A percentile compares a stretch with the other conserved stretches of the same genome.
Conservation (phyloP, 169 alveolate species). For the Cryptosporidium muris region DNA sequence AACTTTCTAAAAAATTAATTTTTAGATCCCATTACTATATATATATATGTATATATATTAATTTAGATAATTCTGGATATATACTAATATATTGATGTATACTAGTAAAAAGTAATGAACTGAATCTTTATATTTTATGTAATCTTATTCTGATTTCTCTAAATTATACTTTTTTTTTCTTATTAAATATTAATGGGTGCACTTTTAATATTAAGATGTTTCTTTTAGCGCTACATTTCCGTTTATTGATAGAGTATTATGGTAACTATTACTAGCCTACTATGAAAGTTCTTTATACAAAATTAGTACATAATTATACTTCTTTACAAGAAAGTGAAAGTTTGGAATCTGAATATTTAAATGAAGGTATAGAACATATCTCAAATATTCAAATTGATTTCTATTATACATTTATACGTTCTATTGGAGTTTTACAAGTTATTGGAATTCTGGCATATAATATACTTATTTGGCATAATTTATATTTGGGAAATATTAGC, state of each 20-base stretch:
- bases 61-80: background rate
- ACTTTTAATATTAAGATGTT: background rate
- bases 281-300: slow-evolving; percentile 49
- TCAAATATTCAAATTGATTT: slow-evolving; percentile 32
- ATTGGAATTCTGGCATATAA: slow-evolving; percentile 44
- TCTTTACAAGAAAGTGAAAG: slow-evolving; percentile 39
- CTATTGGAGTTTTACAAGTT: slow-evolving; percentile 59
- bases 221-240: too few species aligned
- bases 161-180: background rate
- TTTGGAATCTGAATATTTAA: slow-evolving; percentile 35
- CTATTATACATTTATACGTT: slow-evolving; percentile 35
- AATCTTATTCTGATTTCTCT: too few species aligned
- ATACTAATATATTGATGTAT: too few species aligned
- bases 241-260: background rate
- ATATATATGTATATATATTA: background rate
- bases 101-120: too few species aligned
- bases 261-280: slow-evolving; percentile 9
- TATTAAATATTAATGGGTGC: background rate
- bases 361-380: slow-evolving; percentile 24
- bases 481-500: slow-evolving; percentile 45
- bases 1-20: background rate
- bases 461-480: slow-evolving; percentile 50
- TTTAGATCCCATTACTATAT: background rate
- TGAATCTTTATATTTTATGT: too few species aligned
- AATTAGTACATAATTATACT: slow-evolving; percentile 11